A percentile compares a stretch with the other conserved stretches of the same genome.
phyloP scores from a whole-genome alignment of 768 basidiomycete genomes.

The Stropharia rugosoannulata region DNA sequence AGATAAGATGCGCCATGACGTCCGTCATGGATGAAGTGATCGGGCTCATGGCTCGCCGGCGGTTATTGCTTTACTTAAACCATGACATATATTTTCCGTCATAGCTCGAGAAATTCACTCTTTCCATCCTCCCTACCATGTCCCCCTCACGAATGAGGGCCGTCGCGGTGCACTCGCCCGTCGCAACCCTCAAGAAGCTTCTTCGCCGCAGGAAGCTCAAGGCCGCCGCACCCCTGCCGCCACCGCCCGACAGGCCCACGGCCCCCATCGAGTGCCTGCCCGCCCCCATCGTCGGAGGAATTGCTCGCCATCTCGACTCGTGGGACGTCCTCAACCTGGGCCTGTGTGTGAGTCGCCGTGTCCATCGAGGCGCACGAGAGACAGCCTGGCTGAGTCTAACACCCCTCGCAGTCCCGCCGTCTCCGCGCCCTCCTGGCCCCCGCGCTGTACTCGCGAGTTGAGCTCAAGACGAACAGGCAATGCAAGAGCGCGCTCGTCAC shows the following conservation, averaged over 20 bases:
- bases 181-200: slow-evolving; percentile 10
- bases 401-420: slow-evolving; percentile 26
- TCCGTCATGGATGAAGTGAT: background rate
- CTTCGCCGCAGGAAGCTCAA: background rate
- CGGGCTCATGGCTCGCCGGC: background rate
- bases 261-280: slow-evolving; percentile 15
- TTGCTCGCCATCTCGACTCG: slow-evolving; percentile 23
- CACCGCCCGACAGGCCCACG: background rate
- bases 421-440: slow-evolving; percentile 26
- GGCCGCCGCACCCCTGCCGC: background rate
- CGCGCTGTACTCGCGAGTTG: slow-evolving; percentile 31
- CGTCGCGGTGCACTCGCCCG: background rate
- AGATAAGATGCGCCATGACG: background rate
- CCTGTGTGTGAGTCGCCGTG: slow-evolving; percentile 20
- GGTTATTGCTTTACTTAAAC: background rate
- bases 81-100: background rate
- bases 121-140: background rate
- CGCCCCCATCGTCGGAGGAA: slow-evolving; percentile 22
- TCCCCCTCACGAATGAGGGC: background rate
- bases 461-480: slow-evolving; percentile 32
- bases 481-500: slow-evolving; percentile 37
- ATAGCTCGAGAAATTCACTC: background rate
- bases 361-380: background rate
- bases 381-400: background rate
- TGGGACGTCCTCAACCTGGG: slow-evolving; percentile 28